A percentile compares a stretch with the other conserved stretches of the same genome.
Conservation (phyloP, 495 filamentous ascomycete species). For the Cercophora newfieldiana region DNA sequence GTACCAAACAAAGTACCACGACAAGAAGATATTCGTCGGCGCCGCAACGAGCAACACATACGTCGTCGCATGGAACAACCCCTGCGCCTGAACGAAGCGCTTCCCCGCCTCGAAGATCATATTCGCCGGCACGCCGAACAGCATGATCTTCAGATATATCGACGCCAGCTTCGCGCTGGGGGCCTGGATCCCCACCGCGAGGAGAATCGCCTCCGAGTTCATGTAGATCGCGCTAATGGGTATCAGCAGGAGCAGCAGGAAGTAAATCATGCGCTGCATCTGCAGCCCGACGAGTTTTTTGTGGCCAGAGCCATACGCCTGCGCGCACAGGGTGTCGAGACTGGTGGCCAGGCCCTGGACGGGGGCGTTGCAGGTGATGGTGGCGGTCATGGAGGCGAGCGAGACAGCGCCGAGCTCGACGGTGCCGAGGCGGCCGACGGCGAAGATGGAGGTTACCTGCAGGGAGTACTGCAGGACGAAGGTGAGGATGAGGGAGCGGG, state of each 20-base stretch:
- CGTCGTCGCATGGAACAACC: conserved; percentile 67
- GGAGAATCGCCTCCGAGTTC: conserved; percentile 58
- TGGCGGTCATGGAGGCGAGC: conserved; percentile 72
- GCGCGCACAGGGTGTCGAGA: conserved; percentile 72
- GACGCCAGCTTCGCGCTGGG: conserved; percentile 65
- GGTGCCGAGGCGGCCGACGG: conserved; percentile 64
- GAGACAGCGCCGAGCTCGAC: conserved; percentile 63
- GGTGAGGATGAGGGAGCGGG: conserved; percentile 62
- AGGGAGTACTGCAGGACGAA: conserved; percentile 75
- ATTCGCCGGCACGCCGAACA: conserved; percentile 66
- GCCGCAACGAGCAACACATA: conserved; percentile 67
- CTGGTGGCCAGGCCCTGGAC: conserved; percentile 71
- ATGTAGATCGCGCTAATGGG: conserved; percentile 64
- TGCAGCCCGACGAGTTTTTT: conserved; percentile 71
- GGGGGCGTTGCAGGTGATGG: conserved; percentile 71
- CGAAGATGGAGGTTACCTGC: conserved; percentile 69
- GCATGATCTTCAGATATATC: conserved; percentile 63
- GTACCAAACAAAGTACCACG: conserved; percentile 72
- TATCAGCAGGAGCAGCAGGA: conserved; percentile 61
- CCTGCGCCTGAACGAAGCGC: conserved; percentile 72
- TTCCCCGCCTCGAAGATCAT: conserved; percentile 70
- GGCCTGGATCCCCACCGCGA: conserved; percentile 57
- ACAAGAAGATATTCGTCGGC: conserved; percentile 65
- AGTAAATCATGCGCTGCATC: conserved; percentile 68
- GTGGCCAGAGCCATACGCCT: conserved; percentile 72